Evolutionary conservation across 2,329 filamentous ascomycete species (phyloP), one percentile per base, ranked within the genome.

Genomic region (Pestalotiopsis sp.): DNA sequence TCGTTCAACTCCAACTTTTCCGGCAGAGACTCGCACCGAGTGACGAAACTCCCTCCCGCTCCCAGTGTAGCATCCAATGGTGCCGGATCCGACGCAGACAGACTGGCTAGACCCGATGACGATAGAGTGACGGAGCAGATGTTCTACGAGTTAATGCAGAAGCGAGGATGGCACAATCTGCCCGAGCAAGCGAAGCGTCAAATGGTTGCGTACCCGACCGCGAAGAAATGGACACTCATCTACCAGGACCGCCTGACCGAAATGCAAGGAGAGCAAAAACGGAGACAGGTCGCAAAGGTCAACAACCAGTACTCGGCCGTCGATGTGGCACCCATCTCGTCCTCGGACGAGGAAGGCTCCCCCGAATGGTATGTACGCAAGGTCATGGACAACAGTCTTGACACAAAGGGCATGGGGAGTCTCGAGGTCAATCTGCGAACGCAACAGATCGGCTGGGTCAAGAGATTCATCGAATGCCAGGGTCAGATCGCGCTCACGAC

Each of bases 321-420:
- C 69, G 91, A 92, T 73, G 88, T 95, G 69, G 87, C 94, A 56
- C 89, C 90, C 57, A 90, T 93, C 74, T 94, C 94, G 7, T 66
- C 64, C 11, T 59, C 65, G 12, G 95, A 98, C 78, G 95, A 98
- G 79, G 96, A 98, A 80, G 95, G 95, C 59, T 97, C 94, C 64
- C 96, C 96, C 3, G 95, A 98, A 82, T 99, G 95, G 95, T 99
- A 97, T 80, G 95, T 99, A 66, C 92, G 94, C 78, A 95, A 94
- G 79, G 93, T 98, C 70, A 94, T 98, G 93, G 95, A 98, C 80
- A 97, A 98, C 81, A 93, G 90, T 71, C 94, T 98, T 73, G 94
- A 95, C 67, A 89, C 92, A 72, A 98, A 98, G 84, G 93, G 97
- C 71, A 86, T 99, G 71, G 94, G 94, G 72, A 97, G 94, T 83